A percentile compares a stretch with the other conserved stretches of the same genome.
These are phyloP conservation scores for Fusarium foetens DNA, from an alignment of 2,329 filamentous ascomycete species.

Conservation along the genomic window DNA sequence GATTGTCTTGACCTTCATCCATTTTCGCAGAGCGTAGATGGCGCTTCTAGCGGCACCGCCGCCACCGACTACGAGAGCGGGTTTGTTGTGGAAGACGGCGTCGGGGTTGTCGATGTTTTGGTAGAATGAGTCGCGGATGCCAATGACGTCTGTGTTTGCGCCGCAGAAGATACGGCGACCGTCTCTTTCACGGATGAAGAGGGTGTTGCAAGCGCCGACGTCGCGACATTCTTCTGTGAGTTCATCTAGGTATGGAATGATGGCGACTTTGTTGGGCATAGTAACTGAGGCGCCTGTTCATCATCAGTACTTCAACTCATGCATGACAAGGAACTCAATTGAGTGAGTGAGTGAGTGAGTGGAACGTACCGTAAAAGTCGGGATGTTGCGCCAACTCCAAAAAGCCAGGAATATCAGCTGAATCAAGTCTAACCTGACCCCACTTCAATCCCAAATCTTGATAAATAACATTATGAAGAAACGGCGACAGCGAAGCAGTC, in stretches of 20 bases:
- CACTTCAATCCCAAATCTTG: slow-evolving; percentile 60
- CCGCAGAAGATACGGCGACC: slow-evolving; percentile 69
- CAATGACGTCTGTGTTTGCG: slow-evolving; percentile 84
- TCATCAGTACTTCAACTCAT: background rate
- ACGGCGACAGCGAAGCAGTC: slow-evolving; percentile 64
- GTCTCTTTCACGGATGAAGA: slow-evolving; percentile 69
- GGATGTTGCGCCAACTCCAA: slow-evolving; percentile 64
- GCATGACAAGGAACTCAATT: background rate
- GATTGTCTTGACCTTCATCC: slow-evolving; percentile 73
- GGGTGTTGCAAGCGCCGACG: slow-evolving; percentile 83
- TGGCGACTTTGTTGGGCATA: slow-evolving; percentile 85
- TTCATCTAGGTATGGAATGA: slow-evolving; percentile 77
- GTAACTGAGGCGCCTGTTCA: slow-evolving; percentile 74
- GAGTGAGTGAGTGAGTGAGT: too few species aligned
- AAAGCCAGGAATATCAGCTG: slow-evolving; percentile 60
- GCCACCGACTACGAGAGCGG: slow-evolving; percentile 79
- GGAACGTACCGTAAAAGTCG: slow-evolving; percentile 68
- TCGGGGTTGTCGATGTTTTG: slow-evolving; percentile 62
- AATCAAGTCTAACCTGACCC: slow-evolving; percentile 64
- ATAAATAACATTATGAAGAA: slow-evolving; percentile 66
- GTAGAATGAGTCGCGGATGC: slow-evolving; percentile 77
- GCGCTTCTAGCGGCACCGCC: slow-evolving; percentile 83
- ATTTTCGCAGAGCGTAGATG: slow-evolving; percentile 78
- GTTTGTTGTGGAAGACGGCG: slow-evolving; percentile 63
- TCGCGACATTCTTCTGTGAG: slow-evolving; percentile 77